Base-by-base conservation (phyloP, 2,329 filamentous ascomycete species). In the Fusarium torulosum region DNA sequence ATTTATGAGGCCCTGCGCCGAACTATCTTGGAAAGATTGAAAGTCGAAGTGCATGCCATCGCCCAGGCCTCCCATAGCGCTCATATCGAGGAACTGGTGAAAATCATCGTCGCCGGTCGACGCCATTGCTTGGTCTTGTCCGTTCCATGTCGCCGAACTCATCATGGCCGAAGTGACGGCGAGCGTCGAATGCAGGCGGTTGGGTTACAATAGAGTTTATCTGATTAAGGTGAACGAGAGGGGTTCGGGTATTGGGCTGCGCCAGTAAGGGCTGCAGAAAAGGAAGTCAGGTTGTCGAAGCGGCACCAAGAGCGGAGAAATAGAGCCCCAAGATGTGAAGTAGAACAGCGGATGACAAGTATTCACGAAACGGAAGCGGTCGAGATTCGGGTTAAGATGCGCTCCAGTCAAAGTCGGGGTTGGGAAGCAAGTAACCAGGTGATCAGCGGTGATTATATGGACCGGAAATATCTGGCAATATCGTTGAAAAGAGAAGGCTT, bases 21-120 rank as follows among this genome's bases (percentile, higher is more conserved):
- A 70, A 54, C 76, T 76, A 63, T 79, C 76, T 63, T 81, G 82
- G 70, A 88, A 89, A 59, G 84, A 80, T 38, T 83, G 80, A 66
- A 89, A 90, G 74, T 89, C 86, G 71, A 90, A 90, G 62, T 84
- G 82, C 72, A 90, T 80, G 52, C 80, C 78, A 55, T 88, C 85
- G 63, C 77, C 76, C 59, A 90, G 77, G 63, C 78, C 82, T 29
- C 80, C 81, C 80, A 89, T 86, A 70, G 78, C 79, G 58, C 82
- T 84, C 81, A 90, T 85, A 67, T 89, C 84, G 63, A 90, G 81
- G 59, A 89, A 90, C 69, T 90, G 87, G 66, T 88, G 83, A 73
- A 90, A 89, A 38, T 89, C 87, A 75, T 90, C 87, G 46, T 89
- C 87, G 50, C 81, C 75, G 7, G 81, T 70, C 13, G 82, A 75